Evolutionary conservation across 208 protist species (phyloP).

Genomic region (Porcisia hertigi): DNA sequence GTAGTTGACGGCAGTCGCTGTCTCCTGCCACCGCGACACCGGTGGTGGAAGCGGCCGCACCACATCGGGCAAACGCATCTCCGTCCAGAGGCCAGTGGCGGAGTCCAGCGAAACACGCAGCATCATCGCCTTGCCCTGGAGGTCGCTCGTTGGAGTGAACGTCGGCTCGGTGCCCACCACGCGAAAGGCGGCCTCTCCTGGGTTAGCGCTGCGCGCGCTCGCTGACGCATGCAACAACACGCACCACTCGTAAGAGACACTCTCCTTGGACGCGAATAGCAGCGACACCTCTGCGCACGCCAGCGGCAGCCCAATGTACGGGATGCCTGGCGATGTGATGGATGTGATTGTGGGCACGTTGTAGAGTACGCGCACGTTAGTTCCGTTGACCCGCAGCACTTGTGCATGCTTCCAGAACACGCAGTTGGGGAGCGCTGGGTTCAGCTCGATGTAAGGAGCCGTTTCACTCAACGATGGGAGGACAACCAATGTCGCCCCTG

Average conservation of each 20-base stretch:
- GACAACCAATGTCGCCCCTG: not conserved
- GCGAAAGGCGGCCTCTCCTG: conserved; percentile 7
- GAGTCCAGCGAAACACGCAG: conserved; percentile 57
- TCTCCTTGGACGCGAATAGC: conserved; percentile 44
- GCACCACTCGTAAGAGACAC: conserved; percentile 79
- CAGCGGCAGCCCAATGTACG: conserved; percentile 76
- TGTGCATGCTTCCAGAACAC: conserved; percentile 59
- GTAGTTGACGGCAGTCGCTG: conserved; percentile 23
- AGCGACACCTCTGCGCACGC: conserved; percentile 64
- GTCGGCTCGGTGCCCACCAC: conserved; percentile 48
- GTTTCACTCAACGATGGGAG: not conserved
- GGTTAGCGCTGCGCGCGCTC: not conserved
- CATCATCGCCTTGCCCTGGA: conserved; percentile 52
- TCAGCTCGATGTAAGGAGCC: conserved; percentile 34
- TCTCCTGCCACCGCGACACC: conserved; percentile 66
- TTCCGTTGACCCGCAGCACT: conserved; percentile 49
- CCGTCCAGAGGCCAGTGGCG: conserved; percentile 56
- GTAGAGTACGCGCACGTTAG: conserved; percentile 50
- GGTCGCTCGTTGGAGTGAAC: conserved; percentile 56
- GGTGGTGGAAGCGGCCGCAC: conserved; percentile 47
- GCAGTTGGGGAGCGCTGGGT: conserved; percentile 54
- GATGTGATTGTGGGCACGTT: conserved; percentile 82
- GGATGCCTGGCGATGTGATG: conserved; percentile 47
- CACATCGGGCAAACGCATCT: conserved; percentile 50
- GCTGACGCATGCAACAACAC: conserved; percentile 13